A percentile compares a stretch with the other conserved stretches of the same genome.
phyloP scores from a whole-genome alignment of 805 yeast species.

The Candida ascalaphidarum region DNA sequence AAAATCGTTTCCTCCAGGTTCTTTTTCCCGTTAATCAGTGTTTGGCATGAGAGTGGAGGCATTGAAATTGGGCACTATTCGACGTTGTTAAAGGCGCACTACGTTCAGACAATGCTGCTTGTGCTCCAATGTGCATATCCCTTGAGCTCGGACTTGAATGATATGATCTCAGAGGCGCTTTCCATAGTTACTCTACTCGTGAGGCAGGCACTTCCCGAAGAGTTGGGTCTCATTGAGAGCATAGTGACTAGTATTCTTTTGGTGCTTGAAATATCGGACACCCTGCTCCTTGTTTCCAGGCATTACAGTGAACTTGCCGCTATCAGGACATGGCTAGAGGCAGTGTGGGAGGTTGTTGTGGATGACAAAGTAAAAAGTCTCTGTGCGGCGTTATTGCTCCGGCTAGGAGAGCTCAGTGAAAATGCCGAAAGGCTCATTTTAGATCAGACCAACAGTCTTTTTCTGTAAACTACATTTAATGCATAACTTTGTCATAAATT shows the following conservation, averaged over 20 bases:
- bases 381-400: slow-evolving; percentile 31
- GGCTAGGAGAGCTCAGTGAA: slow-evolving; percentile 12
- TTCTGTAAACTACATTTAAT: no score
- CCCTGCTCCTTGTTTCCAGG: slow-evolving; percentile 13
- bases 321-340: slow-evolving; percentile 19
- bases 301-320: slow-evolving; percentile 10
- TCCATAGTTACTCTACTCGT: slow-evolving; percentile 28
- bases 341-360: slow-evolving; percentile 26
- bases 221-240: slow-evolving; percentile 28
- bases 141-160: slow-evolving; percentile 37
- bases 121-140: slow-evolving; percentile 54
- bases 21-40: slow-evolving; percentile 46
- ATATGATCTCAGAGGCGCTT: slow-evolving; percentile 56
- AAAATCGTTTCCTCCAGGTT: slow-evolving; percentile 33
- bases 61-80: slow-evolving; percentile 46
- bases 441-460: slow-evolving; percentile 20
- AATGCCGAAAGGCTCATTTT: slow-evolving; percentile 20
- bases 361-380: slow-evolving; percentile 28
- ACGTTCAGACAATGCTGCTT: slow-evolving; percentile 48
- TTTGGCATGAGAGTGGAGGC: slow-evolving; percentile 40
- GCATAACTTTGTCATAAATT: no score
- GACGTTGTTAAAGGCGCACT: slow-evolving; percentile 48
- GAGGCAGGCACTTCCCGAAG: slow-evolving; percentile 11
- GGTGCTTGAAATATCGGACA: slow-evolving; percentile 25
- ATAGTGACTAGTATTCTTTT: slow-evolving; percentile 27